Evolutionary conservation across 2,329 filamentous ascomycete species (phyloP), one percentile per base, ranked within the genome.

Genomic region (Fusarium bactridioides): DNA sequence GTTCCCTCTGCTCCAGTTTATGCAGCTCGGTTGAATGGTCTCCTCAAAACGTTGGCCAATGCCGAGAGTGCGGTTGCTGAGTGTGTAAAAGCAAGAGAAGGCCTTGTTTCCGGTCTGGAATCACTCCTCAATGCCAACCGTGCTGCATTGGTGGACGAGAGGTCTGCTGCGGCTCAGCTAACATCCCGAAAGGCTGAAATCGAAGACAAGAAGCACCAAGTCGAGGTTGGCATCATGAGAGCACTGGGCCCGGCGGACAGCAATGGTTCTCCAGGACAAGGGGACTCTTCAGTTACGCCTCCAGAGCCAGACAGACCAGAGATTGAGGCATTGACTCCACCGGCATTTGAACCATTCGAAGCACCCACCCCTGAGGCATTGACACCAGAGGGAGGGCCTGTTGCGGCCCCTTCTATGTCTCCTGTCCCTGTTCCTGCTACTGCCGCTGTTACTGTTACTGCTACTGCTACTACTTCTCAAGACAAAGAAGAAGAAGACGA

Each of bases 61-160:
- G 96, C 96, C 7, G 95, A 99, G 82, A 93, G 90, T 61, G 94
- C 95, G 1, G 93, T 98, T 3, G 91, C 93, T 5, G 94, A 97
- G 77, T 94, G 93, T 74, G 94, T 99, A 79, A 95, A 95, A 79
- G 94, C 94, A 5, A 91, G 96, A 19, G 89, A 90, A 73, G 88
- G 90, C 15, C 87, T 99, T 33, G 91, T 98, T 41, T 87, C 89
- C 33, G 94, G 91, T 2, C 85, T 99, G 10, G 94, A 98, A 82
- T 94, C 93, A 78, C 86, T 98, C 18, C 86, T 98, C 2, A 90
- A 92, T 61, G 88, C 88, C 31, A 94, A 95, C 80, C 91, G 91
- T 55, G 83, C 86, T 5, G 91, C 91, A 40, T 84, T 98, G 8
- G 86, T 87, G 3, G 86, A 87, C 21, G 95, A 99, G 64, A 90